These are phyloP conservation scores for Polychytrium aggregatum DNA, from an alignment of 192 early-diverging fungal species.

Conservation along the genomic window DNA sequence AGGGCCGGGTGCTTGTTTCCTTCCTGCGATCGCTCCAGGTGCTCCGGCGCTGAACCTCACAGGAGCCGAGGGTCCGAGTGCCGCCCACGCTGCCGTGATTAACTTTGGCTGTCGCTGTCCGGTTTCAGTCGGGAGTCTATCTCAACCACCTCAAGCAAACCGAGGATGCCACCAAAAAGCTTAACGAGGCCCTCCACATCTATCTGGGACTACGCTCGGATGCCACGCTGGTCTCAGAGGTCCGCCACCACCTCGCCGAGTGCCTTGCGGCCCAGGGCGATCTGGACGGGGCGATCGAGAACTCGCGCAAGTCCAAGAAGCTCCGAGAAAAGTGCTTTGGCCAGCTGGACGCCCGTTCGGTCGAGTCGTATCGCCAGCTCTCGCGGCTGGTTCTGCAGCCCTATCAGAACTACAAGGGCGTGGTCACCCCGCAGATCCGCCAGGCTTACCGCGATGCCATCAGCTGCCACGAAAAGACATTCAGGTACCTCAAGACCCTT, in stretches of 20 bases:
- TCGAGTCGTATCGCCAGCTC: conserved; percentile 32
- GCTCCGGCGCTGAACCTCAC: no score
- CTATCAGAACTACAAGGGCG: conserved; percentile 19
- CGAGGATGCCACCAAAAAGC: conserved; percentile 16
- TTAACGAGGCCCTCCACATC: conserved; percentile 30
- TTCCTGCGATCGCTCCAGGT: no score
- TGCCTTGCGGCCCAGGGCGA: conserved; percentile 27
- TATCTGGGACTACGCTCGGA: conserved; percentile 10
- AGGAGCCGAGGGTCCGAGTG: no score
- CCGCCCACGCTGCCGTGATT: no score
- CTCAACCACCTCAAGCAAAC: conserved; percentile 7
- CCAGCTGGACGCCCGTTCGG: conserved; percentile 28
- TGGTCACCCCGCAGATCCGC: conserved; percentile 29
- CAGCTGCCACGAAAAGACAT: conserved; percentile 35
- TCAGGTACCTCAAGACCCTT: conserved; percentile 32
- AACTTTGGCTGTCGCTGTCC: no score
- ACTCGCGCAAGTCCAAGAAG: conserved; percentile 25
- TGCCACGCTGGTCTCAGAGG: conserved; percentile 19
- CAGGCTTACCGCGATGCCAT: conserved; percentile 35
- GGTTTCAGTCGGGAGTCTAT: conserved; percentile 15
- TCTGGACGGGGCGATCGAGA: conserved; percentile 23
- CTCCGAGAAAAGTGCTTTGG: conserved; percentile 26
- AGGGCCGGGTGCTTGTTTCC: no score
- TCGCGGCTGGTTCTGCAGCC: conserved; percentile 29
- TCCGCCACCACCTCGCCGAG: conserved; percentile 29